Conservation (phyloP, 495 filamentous ascomycete species). For the Parachaetomium inaequale region DNA sequence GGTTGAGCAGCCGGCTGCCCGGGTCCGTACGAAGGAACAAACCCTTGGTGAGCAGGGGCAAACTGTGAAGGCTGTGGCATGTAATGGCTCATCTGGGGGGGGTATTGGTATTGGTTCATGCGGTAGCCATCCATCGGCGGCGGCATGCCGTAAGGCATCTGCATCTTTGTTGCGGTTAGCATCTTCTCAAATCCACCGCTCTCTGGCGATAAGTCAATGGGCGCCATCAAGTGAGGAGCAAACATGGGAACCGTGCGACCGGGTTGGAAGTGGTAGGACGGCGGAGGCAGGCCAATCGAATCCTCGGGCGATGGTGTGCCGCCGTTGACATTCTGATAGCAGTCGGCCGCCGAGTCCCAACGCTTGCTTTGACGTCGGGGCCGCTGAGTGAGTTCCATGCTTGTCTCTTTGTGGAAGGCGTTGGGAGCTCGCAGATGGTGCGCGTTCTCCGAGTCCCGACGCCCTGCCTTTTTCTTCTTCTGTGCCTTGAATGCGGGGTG, state of each 20-base stretch:
- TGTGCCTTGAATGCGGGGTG: conserved; percentile 28
- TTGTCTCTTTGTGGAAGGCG: conserved; percentile 30
- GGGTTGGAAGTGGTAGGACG: conserved; percentile 27
- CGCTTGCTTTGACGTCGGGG: conserved; percentile 42
- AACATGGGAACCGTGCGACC: conserved; percentile 34
- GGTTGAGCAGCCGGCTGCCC: conserved; percentile 54
- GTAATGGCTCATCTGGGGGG: conserved; percentile 33
- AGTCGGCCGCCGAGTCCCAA: conserved; percentile 33
- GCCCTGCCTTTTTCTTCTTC: conserved; percentile 41
- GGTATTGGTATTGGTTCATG: conserved; percentile 38
- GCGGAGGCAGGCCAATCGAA: conserved; percentile 24
- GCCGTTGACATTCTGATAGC: conserved; percentile 23
- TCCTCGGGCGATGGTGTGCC: conserved; percentile 23
- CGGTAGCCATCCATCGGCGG: conserved; percentile 31
- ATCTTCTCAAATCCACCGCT: conserved; percentile 67
- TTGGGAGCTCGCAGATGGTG: conserved; percentile 36
- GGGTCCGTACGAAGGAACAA: conserved; percentile 33
- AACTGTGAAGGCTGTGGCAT: conserved; percentile 47
- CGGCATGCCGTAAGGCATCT: conserved; percentile 40
- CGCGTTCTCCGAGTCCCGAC: conserved; percentile 46
- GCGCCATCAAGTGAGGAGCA: conserved; percentile 36
- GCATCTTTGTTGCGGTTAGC: conserved; percentile 62
- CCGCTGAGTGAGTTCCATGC: conserved; percentile 29
- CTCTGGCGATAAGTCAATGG: conserved; percentile 62
- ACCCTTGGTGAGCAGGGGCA: conserved; percentile 43